phyloP scores from a whole-genome alignment of 805 yeast species.

The Cyberlindnera bimundalis region DNA sequence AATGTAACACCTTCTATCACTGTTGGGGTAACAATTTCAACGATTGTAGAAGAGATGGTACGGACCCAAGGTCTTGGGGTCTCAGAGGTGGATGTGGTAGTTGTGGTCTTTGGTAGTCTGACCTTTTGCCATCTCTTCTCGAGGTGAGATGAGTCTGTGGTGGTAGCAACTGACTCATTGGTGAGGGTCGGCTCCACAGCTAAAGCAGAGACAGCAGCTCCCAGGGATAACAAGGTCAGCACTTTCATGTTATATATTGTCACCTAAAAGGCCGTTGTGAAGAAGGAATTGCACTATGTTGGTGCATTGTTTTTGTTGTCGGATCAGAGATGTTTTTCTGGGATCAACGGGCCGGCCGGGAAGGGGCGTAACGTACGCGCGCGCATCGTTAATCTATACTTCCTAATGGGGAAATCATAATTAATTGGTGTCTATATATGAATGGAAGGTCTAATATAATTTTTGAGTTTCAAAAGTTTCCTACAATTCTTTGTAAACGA shows the following conservation, averaged over 20 bases:
- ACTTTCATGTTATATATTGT: constrained; percentile 3
- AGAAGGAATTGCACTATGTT: too few species aligned
- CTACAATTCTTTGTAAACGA: too few species aligned
- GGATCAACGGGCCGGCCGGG: constrained; percentile 6
- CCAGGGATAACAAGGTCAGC: neutral
- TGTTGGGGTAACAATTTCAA: constrained; percentile 67
- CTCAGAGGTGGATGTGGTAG: constrained; percentile 32
- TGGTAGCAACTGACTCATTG: neutral
- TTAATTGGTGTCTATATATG: neutral
- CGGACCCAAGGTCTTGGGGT: constrained; percentile 66
- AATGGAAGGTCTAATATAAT: constrained; percentile 5
- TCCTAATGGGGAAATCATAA: constrained; percentile 1
- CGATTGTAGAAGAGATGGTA: constrained; percentile 54
- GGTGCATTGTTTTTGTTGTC: neutral
- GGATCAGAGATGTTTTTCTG: neutral
- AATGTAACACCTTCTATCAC: constrained; percentile 58
- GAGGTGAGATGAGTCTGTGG: constrained; percentile 12
- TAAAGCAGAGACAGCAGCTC: constrained; percentile 3
- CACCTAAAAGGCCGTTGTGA: too few species aligned
- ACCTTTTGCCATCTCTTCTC: constrained; percentile 31
- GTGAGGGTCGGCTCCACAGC: constrained; percentile 1
- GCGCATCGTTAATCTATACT: neutral
- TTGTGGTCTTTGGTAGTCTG: constrained; percentile 28
- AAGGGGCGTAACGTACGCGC: too few species aligned
- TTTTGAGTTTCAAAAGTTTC: constrained; percentile 65